Percentiles rank a stretch among this genome's conserved stretches.
Evolutionary conservation across 2,329 filamentous ascomycete genomes (phyloP).

Genomic region (Trichoderma brevicompactum): DNA sequence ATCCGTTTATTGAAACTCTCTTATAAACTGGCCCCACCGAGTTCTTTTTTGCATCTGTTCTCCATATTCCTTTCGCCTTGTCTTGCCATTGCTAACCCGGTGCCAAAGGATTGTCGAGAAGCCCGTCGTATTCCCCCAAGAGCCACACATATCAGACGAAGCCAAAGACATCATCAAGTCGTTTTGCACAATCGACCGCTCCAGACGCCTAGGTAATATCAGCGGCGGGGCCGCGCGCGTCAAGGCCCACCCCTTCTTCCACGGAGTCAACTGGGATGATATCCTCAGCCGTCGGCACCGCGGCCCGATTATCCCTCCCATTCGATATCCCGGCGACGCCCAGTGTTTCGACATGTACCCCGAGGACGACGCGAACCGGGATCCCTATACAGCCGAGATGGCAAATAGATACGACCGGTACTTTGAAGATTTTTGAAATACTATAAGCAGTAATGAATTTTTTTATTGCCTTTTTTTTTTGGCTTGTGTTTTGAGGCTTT

Average conservation of each 20-base stretch:
- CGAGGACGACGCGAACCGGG: slow-evolving; percentile 69
- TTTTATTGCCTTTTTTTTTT: background rate
- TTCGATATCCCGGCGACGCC: slow-evolving; percentile 73
- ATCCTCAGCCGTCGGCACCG: slow-evolving; percentile 65
- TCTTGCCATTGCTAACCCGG: background rate
- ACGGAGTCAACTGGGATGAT: slow-evolving; percentile 73
- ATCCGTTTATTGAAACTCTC: background rate
- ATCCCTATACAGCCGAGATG: slow-evolving; percentile 72
- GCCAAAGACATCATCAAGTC: slow-evolving; percentile 76
- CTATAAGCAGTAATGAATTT: background rate
- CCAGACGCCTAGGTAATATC: slow-evolving; percentile 77
- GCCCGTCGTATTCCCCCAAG: slow-evolving; percentile 72
- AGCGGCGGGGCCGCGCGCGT: slow-evolving; percentile 73
- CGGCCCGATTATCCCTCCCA: slow-evolving; percentile 76
- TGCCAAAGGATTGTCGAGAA: slow-evolving; percentile 72
- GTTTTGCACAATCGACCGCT: slow-evolving; percentile 79
- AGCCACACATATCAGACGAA: slow-evolving; percentile 66
- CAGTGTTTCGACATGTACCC: slow-evolving; percentile 83
- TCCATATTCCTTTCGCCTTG: background rate
- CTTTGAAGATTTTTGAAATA: slow-evolving; percentile 71
- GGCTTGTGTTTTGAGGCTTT: background rate
- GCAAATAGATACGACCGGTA: slow-evolving; percentile 69
- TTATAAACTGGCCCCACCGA: no score
- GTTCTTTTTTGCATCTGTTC: background rate
- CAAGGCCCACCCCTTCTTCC: slow-evolving; percentile 78